These are phyloP conservation scores for Starmerella floricola DNA, from an alignment of 805 yeast genomes.

Conservation along the genomic window DNA sequence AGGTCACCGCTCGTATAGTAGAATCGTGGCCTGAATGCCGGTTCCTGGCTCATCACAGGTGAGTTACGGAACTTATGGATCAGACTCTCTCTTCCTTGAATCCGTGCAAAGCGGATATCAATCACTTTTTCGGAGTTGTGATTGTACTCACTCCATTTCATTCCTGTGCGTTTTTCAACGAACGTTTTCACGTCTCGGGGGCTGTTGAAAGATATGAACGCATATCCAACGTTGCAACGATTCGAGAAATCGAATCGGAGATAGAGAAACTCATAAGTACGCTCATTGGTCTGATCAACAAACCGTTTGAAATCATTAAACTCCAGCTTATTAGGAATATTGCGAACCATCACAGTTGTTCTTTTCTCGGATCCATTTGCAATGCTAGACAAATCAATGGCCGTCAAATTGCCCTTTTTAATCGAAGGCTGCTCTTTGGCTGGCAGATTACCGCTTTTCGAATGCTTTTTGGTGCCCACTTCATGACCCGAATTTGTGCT, in stretches of 20 bases:
- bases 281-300: slow-evolving; percentile 36
- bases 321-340: slow-evolving; percentile 42
- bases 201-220: slow-evolving; percentile 38
- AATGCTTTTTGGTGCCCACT: too few species aligned
- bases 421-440: neutral
- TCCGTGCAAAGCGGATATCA: slow-evolving; percentile 41
- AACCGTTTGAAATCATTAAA: slow-evolving; percentile 37
- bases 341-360: slow-evolving; percentile 42
- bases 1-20: slow-evolving; percentile 35
- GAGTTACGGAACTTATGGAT: slow-evolving; percentile 41
- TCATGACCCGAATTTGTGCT: too few species aligned
- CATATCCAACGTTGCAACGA: slow-evolving; percentile 46
- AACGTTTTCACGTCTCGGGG: slow-evolving; percentile 37
- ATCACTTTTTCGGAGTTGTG: slow-evolving; percentile 41
- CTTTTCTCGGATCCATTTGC: slow-evolving; percentile 34
- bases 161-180: slow-evolving; percentile 37
- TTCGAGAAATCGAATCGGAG: slow-evolving; percentile 42
- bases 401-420: neutral
- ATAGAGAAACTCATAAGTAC: slow-evolving; percentile 33
- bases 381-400: slow-evolving; percentile 32
- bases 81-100: slow-evolving; percentile 38
- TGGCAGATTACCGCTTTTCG: too few species aligned
- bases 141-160: slow-evolving; percentile 33
- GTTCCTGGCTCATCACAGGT: slow-evolving; percentile 38
- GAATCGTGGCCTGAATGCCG: slow-evolving; percentile 39